Base-by-base conservation (phyloP, 208 protist genomes). In the Leishmania gerbilli region DNA sequence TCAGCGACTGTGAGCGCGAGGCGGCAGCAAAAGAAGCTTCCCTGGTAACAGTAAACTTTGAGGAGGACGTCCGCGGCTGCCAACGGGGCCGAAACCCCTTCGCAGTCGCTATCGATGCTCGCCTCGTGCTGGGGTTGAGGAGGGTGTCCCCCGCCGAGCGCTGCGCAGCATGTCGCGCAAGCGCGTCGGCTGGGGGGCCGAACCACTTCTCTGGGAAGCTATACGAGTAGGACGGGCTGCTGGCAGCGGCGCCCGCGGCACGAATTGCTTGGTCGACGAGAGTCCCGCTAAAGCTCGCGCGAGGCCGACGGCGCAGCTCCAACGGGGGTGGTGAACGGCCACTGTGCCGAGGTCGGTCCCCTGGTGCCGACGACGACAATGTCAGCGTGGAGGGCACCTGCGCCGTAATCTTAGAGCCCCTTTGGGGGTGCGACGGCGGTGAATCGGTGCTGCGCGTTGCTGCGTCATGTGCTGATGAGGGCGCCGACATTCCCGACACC, bases 161-260 rank as follows among this genome's bases (percentile, higher is more conserved):
- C 53, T 37, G 74, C 37, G 2, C 55, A 7, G 74, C 37, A 62
- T 67, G 37, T 19, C 15, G 3, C 13, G 34, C 74, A 19, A 47
- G 55, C 19, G 31, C 37, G 17, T 31, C 53, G 7, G 74, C 55
- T 19, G 55, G 34, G 37, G 53, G 55, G 55, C 71, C 27, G 8
- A 76, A 76, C 71, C 71, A 76, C 49, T 19, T 31, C 6, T 53
- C 51, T 34, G 71, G 31, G 15, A 76, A 76, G 49, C 34, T 77
- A 56, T 77, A 77, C n/a, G 37, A 34, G 74, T 47, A 67, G 4
- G 74, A 49, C 8, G 53, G 53, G 40, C 49, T 47, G 5, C 19
- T 77, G 74, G 40, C 37, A 42, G 53, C 53, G 7, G 74, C 55
- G 21, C 17, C 27, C 51, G 24, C 53, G 9, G 56, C 21, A 24